Evolutionary conservation across 306 rosid species (phyloP).

Genomic region (Benincasa hispida): DNA sequence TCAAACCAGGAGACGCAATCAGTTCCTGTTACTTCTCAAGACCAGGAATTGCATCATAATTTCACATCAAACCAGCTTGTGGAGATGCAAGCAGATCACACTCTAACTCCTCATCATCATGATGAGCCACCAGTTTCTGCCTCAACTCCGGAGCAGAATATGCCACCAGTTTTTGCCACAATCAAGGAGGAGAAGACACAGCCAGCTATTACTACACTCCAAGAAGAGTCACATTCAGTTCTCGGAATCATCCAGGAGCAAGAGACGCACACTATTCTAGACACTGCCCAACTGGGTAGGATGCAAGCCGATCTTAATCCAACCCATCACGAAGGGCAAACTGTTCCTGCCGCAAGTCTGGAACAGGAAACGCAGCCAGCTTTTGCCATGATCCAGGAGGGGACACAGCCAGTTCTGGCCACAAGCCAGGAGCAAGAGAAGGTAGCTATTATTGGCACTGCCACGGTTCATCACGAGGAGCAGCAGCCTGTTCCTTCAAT

Average conservation of each 20-base stretch:
- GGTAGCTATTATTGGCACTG: not conserved
- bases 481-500: conserved; percentile 1
- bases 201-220: not conserved
- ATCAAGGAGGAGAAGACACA: conserved; percentile 4
- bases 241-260: not conserved
- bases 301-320: conserved; percentile 1
- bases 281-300: not conserved
- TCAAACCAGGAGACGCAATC: not conserved
- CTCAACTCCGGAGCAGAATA: conserved; percentile 2
- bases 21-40: not conserved
- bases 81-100: not conserved
- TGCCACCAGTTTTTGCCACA: conserved; percentile 2
- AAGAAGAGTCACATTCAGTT: not conserved
- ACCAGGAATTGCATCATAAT: conserved; percentile 5
- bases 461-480: not conserved
- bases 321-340: not conserved
- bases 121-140: conserved; percentile 3
- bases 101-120: not conserved
- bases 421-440: conserved; percentile 3
- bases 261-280: not conserved
- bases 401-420: not conserved
- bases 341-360: not conserved
- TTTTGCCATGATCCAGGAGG: not conserved
- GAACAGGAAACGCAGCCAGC: conserved; percentile 9
- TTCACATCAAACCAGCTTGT: not conserved